phyloP scores from a whole-genome alignment of 257 asterid genomes.

The Solanum tarapatanum region DNA sequence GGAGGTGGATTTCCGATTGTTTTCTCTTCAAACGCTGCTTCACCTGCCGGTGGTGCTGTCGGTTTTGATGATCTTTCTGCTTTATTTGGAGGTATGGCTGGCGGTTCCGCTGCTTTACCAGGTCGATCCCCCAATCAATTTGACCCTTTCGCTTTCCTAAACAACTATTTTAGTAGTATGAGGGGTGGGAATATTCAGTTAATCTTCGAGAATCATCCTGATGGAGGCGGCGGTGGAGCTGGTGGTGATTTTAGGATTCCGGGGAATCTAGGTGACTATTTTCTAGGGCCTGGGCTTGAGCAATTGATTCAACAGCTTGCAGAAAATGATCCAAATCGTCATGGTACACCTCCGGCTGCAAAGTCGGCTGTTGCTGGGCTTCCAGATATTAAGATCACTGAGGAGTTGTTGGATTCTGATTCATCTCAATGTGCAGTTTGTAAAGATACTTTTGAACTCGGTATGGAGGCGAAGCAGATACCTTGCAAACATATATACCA shows the following conservation, averaged over 20 bases:
- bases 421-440: conserved; percentile 78
- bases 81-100: conserved; percentile 7
- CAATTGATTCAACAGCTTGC: conserved; percentile 78
- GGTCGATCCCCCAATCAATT: conserved; percentile 49
- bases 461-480: conserved; percentile 56
- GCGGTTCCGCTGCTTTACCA: not conserved
- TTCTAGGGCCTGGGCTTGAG: conserved; percentile 71
- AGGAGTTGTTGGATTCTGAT: conserved; percentile 45
- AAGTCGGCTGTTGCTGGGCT: conserved; percentile 58
- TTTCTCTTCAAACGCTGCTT: conserved; percentile 19
- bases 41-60: conserved; percentile 18
- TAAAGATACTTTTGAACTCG: conserved; percentile 61
- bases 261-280: conserved; percentile 63
- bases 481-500: conserved; percentile 93
- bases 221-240: conserved; percentile 25
- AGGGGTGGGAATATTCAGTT: conserved; percentile 65
- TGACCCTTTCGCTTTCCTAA: conserved; percentile 46
- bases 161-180: conserved; percentile 34
- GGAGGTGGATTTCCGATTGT: conserved; percentile 11
- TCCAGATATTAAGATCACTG: conserved; percentile 45
- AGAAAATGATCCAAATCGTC: conserved; percentile 76
- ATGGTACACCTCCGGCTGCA: conserved; percentile 87
- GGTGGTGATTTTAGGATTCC: conserved; percentile 29
- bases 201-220: conserved; percentile 52
- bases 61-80: conserved; percentile 14